Conservation (phyloP, 768 basidiomycete species). For the Hygrocybe punicea region DNA sequence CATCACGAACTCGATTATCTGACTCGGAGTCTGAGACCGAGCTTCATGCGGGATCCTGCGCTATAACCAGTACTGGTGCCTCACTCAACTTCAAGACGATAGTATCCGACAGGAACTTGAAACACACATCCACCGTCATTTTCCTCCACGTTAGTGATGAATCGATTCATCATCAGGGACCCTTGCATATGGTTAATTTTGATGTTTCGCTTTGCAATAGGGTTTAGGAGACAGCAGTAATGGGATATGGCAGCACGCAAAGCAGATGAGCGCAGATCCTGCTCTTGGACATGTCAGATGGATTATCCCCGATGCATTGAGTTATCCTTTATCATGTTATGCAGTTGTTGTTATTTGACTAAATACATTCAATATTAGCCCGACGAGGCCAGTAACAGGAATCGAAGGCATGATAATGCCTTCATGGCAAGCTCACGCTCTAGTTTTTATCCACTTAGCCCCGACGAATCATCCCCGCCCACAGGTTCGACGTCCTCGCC, state of each 20-base stretch:
- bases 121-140: conserved; percentile 57
- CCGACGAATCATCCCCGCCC: not conserved
- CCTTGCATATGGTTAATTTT: not conserved
- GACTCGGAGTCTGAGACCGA: too few relatives aligned
- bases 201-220: conserved; percentile 19
- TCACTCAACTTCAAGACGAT: too few relatives aligned
- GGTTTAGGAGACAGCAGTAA: conserved; percentile 49
- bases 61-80: too few relatives aligned
- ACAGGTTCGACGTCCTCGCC: conserved; percentile 55
- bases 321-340: conserved; percentile 4
- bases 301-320: conserved; percentile 60
- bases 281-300: conserved; percentile 61
- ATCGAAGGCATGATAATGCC: conserved; percentile 52
- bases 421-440: conserved; percentile 41
- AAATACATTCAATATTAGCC: conserved; percentile 15
- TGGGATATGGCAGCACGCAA: conserved; percentile 55
- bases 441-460: not conserved
- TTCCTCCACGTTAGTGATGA: conserved; percentile 69
- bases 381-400: conserved; percentile 48
- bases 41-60: too few relatives aligned
- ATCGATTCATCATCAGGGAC: conserved; percentile 1
- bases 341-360: not conserved
- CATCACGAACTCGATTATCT: too few relatives aligned
- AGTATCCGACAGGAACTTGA: too few relatives aligned
- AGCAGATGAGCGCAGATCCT: conserved; percentile 38